Base-by-base conservation (phyloP, 208 protist species). In the Strigomonas culicis region DNA sequence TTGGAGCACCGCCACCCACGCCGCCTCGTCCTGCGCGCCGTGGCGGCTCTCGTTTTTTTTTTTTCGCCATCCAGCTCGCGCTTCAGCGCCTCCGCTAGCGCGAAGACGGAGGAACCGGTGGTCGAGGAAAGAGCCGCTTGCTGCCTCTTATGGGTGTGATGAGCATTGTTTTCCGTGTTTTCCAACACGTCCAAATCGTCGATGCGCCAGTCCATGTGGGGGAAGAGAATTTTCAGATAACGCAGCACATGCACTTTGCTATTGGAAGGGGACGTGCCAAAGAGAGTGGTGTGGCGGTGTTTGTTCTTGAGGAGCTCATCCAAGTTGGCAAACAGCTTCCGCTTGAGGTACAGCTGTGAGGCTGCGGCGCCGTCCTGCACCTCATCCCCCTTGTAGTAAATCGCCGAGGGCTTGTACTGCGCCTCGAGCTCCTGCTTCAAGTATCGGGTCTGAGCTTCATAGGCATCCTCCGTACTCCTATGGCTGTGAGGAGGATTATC, bases 241-340 rank as follows among this genome's bases (percentile, higher is more conserved):
- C 65, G 68, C 50, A 69, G 27, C 15, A 55, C n/a, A 55, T 55
- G n/a, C 27, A 30, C 27, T 22, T 80, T 78, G 4, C 72, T n/a
- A n/a, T n/a, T n/a, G n/a, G n/a, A n/a, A n/a, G n/a, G n/a, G n/a
- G n/a, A n/a, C n/a, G n/a, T n/a, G n/a, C n/a, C n/a, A n/a, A n/a
- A n/a, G n/a, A n/a, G n/a, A n/a, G n/a, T n/a, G n/a, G n/a, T n/a
- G n/a, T n/a, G n/a, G n/a, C n/a, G n/a, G n/a, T n/a, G 68, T 43
- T 46, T 60, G 52, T 66, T 75, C 50, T 85, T 68, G 61, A 94
- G 52, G 4, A 94, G 77, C 31, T 94, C 88, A 52, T 92, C 79
- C 0, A 75, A 71, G 31, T 92, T 80, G 8, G 73, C 60, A 27
- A 86, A 80, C 3, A 90, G 58, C 41, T 66, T 72, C 36, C 69